Conservation (phyloP, 805 yeast species). For the Saturnispora mendoncae region DNA sequence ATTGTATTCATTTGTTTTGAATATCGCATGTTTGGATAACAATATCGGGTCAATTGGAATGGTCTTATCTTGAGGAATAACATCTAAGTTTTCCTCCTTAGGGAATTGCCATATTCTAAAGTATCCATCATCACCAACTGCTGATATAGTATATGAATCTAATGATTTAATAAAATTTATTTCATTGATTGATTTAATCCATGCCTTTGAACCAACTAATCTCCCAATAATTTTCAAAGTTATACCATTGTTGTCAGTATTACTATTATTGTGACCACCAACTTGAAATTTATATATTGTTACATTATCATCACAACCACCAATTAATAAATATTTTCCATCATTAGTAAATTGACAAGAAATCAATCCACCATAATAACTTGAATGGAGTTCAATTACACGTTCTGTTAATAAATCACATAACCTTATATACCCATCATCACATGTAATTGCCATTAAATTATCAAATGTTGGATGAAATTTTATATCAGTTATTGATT, state of each 20-base stretch:
- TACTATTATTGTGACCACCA: background rate
- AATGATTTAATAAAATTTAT: conserved; percentile 19
- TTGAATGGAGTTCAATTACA: conserved; percentile 46
- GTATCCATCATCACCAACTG: conserved; percentile 49
- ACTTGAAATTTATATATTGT: conserved; percentile 32
- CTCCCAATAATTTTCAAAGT: conserved; percentile 24
- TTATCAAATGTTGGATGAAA: conserved; percentile 34
- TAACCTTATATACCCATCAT: conserved; percentile 56
- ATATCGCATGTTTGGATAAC: conserved; percentile 11
- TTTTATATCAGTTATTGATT: conserved; percentile 44
- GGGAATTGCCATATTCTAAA: conserved; percentile 45
- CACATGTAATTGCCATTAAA: conserved; percentile 44
- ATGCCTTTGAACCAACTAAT: conserved; percentile 42
- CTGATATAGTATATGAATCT: conserved; percentile 37
- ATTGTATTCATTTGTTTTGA: background rate
- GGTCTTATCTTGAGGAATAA: conserved; percentile 29
- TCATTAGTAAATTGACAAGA: conserved; percentile 42
- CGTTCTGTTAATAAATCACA: conserved; percentile 40
- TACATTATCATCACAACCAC: conserved; percentile 47
- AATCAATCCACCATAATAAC: conserved; percentile 58
- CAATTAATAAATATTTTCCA: conserved; percentile 39
- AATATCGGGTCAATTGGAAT: conserved; percentile 3
- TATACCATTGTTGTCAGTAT: background rate
- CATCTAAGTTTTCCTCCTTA: conserved; percentile 35
- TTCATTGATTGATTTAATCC: conserved; percentile 39